Evolutionary conservation across 768 basidiomycete genomes (phyloP), one percentile per base, ranked within the genome.

Genomic region (Daedaleopsis nitida): DNA sequence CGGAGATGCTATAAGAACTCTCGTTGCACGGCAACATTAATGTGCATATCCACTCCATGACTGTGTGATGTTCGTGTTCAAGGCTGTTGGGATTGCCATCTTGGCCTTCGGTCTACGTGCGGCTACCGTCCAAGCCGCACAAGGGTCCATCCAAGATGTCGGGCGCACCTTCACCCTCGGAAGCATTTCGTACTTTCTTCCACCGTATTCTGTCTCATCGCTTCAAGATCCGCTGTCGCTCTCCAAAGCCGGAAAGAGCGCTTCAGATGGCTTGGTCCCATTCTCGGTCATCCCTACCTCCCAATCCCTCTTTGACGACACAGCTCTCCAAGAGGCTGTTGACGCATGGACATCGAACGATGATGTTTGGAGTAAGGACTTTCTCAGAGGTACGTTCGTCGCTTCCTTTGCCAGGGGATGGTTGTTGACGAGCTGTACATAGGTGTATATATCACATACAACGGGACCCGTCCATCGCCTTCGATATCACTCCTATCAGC

Each of bases 281-380:
- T 66, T 72, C 64, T 69, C 71, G 17, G 70, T 72, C 53, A 61
- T 72, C 19, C 60, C 64, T 13, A 57, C 66, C 3, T 52, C 65
- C 5, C 49, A 55, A 17, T 24, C 27, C 4, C 43, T 42, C 24
- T 70, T 70, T 61, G 58, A 53, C 13, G 17, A 63, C 6, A 37
- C 56, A 17, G 64, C 65, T 5, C 50, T 72, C 12, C 42, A 60
- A 19, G 19, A 60, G 5, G 63, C 63, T 14, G 14, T 68, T 16
- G 17, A 58, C 13, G 19, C 19, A 2, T 71, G 64, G 61, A 21
- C 53, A 3, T 44, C 42, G 6, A 57, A 55, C 7, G 71, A 72
- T 45, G 71, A 72, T 42, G 71, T 72, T 5, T 72, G 68, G 68
- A 65, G 44, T 38, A 48, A 62, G 10, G 39, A 45, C 1, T 72